Evolutionary conservation across 1,139 yeast species (phyloP), one percentile per base, ranked within the genome.

Genomic region (Blastobotrys proliferans): DNA sequence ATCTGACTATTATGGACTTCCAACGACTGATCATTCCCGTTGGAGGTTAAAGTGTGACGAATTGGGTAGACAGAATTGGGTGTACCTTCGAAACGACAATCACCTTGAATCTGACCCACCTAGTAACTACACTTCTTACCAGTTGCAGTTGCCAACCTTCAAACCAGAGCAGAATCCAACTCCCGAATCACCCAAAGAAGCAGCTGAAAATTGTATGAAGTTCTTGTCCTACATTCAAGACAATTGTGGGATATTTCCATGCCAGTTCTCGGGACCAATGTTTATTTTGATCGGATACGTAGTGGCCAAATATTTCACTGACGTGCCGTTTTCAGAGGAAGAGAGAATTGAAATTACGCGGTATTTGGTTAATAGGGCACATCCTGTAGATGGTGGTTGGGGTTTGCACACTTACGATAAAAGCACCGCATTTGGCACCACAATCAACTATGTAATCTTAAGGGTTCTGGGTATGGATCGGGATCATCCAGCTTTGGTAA

Each of bases 371-470:
- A 94, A 94, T 60, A 76, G 86, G 0, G 82, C 97, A 0, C 96
- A 92, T 60, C 97, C 97, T 0, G 95, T 88, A 0, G 99, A 94
- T 64, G 99, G 99, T n/a, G 99, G 98, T 1, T 94, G 70, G 99
- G 98, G 98, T 97, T 72, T 94, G 40, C 97, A 92, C 60, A 77
- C 88, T 2, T 81, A 78, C 39, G 98, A 92, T 59, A 92, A 90
- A 61, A 82, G 94, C 6, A 94, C 98, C 0, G 94, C 94, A 53
- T 90, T 88, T 62, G 98, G 99, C 4, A 94, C 99, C 1, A 73
- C 88, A 1, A 76, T 92, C 58, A 88, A 88, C 64, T 94, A 94
- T 62, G 82, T 92, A 6, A 68, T 72, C 24, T 70, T 92, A 46
- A 72, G 99, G 48, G 64, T 94, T 8, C 62, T 92, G 45, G 98